Conservation (phyloP, 129 eudicot genomes). For the Flaveria linearis region DNA sequence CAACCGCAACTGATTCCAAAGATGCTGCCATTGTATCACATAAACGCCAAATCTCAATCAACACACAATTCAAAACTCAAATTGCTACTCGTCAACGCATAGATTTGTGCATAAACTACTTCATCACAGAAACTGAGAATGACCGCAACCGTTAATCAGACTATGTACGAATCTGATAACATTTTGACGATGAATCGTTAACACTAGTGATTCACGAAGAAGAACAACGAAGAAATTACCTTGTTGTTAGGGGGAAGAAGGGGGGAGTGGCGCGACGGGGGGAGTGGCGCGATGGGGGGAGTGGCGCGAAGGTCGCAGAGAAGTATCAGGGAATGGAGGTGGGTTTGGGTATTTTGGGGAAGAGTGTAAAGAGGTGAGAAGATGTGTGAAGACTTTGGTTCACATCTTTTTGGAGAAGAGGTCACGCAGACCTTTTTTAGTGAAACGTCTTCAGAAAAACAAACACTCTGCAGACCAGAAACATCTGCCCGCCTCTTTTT, state of each 20-base stretch:
- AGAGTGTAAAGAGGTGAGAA: no score
- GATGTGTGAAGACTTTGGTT: no score
- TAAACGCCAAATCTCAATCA: neutral
- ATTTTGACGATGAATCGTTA: neutral
- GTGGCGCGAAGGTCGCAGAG: no score
- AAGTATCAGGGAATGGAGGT: no score
- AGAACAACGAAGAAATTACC: neutral
- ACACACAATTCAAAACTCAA: constrained; percentile 7
- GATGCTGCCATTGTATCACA: constrained; percentile 22
- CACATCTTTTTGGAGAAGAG: no score
- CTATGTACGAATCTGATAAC: neutral
- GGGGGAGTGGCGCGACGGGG: no score
- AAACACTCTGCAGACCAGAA: no score
- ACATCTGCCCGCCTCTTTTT: no score
- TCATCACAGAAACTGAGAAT: neutral
- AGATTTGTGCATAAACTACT: neutral
- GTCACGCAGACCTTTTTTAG: no score
- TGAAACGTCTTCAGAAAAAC: no score
- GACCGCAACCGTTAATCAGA: neutral
- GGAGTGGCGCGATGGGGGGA: no score
- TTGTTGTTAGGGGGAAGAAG: constrained; percentile 26
- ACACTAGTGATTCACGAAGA: neutral
- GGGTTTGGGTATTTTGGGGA: no score
- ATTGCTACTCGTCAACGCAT: neutral
- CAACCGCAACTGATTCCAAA: constrained; percentile 43